Conservation (phyloP, 495 filamentous ascomycete species). For the Hypoxylon fuscum region DNA sequence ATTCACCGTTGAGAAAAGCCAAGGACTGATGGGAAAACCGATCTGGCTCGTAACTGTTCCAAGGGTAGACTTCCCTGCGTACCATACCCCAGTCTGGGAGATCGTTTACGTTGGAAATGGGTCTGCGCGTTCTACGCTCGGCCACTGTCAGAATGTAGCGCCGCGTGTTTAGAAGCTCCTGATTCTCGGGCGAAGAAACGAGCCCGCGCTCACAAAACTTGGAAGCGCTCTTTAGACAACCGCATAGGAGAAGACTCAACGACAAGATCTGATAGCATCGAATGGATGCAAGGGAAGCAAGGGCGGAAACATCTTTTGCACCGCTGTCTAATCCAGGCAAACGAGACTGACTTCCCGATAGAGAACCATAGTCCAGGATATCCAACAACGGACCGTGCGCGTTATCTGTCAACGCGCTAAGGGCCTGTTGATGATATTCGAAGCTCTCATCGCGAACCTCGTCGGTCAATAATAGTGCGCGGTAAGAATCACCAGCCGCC, state of each 20-base stretch:
- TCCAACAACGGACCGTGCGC: constrained; percentile 43
- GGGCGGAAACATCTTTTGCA: constrained; percentile 36
- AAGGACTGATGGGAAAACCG: constrained; percentile 76
- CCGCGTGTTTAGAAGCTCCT: constrained; percentile 57
- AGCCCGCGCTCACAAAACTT: constrained; percentile 69
- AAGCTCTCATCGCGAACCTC: constrained; percentile 74
- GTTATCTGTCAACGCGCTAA: constrained; percentile 51
- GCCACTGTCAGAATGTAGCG: constrained; percentile 59
- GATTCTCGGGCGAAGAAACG: constrained; percentile 50
- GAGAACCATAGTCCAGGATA: constrained; percentile 51
- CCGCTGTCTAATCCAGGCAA: constrained; percentile 45
- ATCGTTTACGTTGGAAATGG: constrained; percentile 57
- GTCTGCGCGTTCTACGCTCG: constrained; percentile 49
- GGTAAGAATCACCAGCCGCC: constrained; percentile 88
- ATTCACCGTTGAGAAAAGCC: constrained; percentile 68
- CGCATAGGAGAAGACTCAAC: constrained; percentile 68
- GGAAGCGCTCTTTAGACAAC: constrained; percentile 74
- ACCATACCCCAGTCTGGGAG: constrained; percentile 79
- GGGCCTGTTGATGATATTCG: constrained; percentile 70
- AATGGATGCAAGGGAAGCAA: constrained; percentile 55
- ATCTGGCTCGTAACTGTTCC: constrained; percentile 91
- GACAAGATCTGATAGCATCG: constrained; percentile 67
- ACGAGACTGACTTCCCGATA: constrained; percentile 49
- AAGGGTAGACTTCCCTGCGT: constrained; percentile 89
- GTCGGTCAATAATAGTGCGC: constrained; percentile 84